A percentile compares a stretch with the other conserved stretches of the same genome.
Conservation (phyloP, 2,329 filamentous ascomycete species). For the Penicillium paneum region DNA sequence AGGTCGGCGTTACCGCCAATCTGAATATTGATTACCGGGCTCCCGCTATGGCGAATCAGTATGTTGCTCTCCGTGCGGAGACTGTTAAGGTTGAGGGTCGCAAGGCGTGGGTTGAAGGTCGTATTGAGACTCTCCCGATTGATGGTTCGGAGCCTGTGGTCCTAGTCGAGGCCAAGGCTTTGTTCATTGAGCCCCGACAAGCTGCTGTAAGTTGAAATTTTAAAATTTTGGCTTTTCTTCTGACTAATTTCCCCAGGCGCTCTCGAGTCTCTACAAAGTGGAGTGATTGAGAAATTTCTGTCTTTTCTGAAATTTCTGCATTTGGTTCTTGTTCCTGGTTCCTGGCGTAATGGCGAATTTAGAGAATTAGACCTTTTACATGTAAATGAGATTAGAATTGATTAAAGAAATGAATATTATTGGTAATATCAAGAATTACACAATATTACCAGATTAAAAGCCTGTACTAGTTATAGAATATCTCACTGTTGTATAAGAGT, state of each 20-base stretch:
- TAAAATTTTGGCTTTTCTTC: background rate
- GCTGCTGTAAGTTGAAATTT: constrained; percentile 60
- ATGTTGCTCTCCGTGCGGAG: constrained; percentile 72
- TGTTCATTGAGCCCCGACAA: constrained; percentile 86
- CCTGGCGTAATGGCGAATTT: constrained; percentile 13
- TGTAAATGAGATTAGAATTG: background rate
- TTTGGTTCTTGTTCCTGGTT: constrained; percentile 15
- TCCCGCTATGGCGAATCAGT: constrained; percentile 71
- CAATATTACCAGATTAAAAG: background rate
- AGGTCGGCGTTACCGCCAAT: constrained; percentile 77
- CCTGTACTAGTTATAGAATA: background rate
- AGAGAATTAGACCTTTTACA: background rate
- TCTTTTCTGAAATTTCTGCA: background rate
- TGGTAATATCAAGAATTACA: background rate
- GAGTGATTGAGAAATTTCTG: constrained; percentile 6
- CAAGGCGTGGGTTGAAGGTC: constrained; percentile 90
- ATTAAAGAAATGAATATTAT: background rate
- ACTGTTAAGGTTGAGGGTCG: constrained; percentile 85
- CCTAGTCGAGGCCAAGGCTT: constrained; percentile 75
- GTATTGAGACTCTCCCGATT: constrained; percentile 72
- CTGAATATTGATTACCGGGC: constrained; percentile 77
- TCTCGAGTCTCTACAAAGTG: constrained; percentile 28
- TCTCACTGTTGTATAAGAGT: background rate
- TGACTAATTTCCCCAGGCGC: constrained; percentile 13
- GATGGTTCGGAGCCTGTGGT: constrained; percentile 62